Base-by-base conservation (phyloP, 2,329 filamentous ascomycete genomes). In the Colletotrichum abscissum region DNA sequence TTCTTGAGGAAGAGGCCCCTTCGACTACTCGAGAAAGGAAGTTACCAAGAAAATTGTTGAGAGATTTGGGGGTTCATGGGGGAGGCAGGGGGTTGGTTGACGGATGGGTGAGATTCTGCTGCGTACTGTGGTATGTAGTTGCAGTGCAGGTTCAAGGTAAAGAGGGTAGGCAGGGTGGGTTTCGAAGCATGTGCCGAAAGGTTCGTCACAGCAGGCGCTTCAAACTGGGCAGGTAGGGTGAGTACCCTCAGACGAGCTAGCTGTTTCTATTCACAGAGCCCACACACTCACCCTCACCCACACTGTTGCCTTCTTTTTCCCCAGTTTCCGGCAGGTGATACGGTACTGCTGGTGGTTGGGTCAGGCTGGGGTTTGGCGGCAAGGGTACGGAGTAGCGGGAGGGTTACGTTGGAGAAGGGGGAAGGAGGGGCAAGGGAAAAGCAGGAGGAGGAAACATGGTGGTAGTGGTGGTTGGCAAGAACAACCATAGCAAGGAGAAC, bases 251-350 rank as follows among this genome's bases (percentile, higher is more conserved):
- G 16, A n/a, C 19, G 0, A 16, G 38, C 38, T 42, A 42, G 42
- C 42, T 49, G 42, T n/a, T 49, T 49, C 42, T 49, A 49, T 49
- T 49, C 42, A 49, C 19, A 49, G 42, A 49, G 42, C 42, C 6
- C 42, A 49, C 42, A n/a, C 42, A 19, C 38, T 42, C 38, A 38
- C 35, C 12, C 35, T 14, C 35, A 14, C 35, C 5, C 35, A 14
- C 35, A 16, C 35, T 42, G 38, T 42, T 16, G 38, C 33, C 30
- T 6, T 14, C 14, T 46, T 19, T 49, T 49, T 49, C 42, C 42
- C 42, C 42, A 49, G 42, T 49, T 49, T 49, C 64, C 64, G 55
- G 64, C 64, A 67, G 64, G 55, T 62, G 64, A 49, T 67, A 67
- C 35, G 64, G 64, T 33, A 67, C 24, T 59, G 42, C 3, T 49